phyloP scores from a whole-genome alignment of 768 basidiomycete species.

The Boletus tylopilopsis region DNA sequence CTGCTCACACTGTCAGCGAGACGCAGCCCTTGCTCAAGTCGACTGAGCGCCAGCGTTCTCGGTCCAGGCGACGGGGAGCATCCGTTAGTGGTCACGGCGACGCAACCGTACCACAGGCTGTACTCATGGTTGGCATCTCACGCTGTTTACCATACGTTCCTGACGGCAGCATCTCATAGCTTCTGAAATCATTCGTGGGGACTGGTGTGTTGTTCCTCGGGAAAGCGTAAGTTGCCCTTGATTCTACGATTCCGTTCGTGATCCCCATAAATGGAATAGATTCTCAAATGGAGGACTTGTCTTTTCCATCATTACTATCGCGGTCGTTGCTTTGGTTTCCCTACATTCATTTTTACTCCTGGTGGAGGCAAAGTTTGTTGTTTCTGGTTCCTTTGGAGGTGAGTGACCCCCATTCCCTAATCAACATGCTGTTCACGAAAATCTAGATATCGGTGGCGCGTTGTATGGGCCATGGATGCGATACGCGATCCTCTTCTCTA shows the following conservation, averaged over 20 bases:
- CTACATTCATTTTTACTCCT: constrained; percentile 92
- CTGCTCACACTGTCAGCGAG: constrained; percentile 41
- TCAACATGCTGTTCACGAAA: not conserved
- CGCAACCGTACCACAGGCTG: constrained; percentile 87
- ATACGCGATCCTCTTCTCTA: constrained; percentile 80
- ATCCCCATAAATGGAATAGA: constrained; percentile 35
- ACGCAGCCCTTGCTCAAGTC: constrained; percentile 52
- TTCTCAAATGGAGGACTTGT: constrained; percentile 95
- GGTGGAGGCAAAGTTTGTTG: constrained; percentile 80
- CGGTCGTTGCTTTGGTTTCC: constrained; percentile 80
- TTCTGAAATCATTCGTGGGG: constrained; percentile 92
- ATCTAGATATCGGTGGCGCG: constrained; percentile 83
- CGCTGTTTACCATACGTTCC: not conserved
- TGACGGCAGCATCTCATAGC: constrained; percentile 36
- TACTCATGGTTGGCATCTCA: constrained; percentile 70
- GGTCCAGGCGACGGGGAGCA: constrained; percentile 48
- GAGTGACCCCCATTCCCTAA: constrained; percentile 16
- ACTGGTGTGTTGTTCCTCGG: constrained; percentile 96
- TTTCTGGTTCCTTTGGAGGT: constrained; percentile 94
- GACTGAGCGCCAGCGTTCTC: constrained; percentile 41
- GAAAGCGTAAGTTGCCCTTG: constrained; percentile 58
- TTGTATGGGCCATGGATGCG: constrained; percentile 95
- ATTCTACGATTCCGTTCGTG: not conserved
- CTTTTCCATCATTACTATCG: constrained; percentile 77
- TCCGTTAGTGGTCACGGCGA: constrained; percentile 73